Conservation (phyloP, 1,139 yeast genomes). For the Pichia terricola region DNA sequence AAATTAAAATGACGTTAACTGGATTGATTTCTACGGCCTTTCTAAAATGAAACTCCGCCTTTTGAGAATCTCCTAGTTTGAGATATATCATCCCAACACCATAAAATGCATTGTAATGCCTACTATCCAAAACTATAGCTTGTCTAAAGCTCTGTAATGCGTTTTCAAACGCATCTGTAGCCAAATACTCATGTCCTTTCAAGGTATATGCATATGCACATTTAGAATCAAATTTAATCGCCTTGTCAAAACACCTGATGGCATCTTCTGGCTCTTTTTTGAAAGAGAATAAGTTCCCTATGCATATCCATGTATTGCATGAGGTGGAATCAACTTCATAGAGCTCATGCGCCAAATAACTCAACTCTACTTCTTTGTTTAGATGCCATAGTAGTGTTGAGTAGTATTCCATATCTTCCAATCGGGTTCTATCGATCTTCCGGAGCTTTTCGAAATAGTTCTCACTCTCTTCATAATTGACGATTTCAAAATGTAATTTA, state of each 20-base stretch:
- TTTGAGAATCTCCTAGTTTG: slow-evolving; percentile 72
- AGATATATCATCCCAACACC: slow-evolving; percentile 94
- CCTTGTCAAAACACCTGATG: slow-evolving; percentile 74
- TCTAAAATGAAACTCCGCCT: slow-evolving; percentile 80
- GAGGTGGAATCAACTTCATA: slow-evolving; percentile 48
- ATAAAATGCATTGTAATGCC: slow-evolving; percentile 91
- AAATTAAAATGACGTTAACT: slow-evolving; percentile 76
- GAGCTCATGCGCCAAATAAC: slow-evolving; percentile 74
- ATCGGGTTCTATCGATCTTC: slow-evolving; percentile 64
- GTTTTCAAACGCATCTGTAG: slow-evolving; percentile 83
- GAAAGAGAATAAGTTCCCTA: slow-evolving; percentile 83
- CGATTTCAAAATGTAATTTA: slow-evolving; percentile 75
- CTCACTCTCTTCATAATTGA: slow-evolving; percentile 73
- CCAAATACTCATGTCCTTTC: slow-evolving; percentile 86
- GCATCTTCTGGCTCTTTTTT: slow-evolving; percentile 87
- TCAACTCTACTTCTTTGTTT: slow-evolving; percentile 71
- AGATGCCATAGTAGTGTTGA: slow-evolving; percentile 92
- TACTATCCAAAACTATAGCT: slow-evolving; percentile 66
- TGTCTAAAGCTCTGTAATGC: slow-evolving; percentile 78
- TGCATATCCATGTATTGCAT: slow-evolving; percentile 86
- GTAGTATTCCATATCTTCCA: slow-evolving; percentile 83
- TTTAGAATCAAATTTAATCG: slow-evolving; percentile 50
- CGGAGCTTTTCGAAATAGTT: slow-evolving; percentile 55
- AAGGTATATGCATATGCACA: slow-evolving; percentile 87
- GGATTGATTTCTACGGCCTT: slow-evolving; percentile 88